These are phyloP conservation scores for Allium sativum DNA, from an alignment of 106 monocot species.

Conservation along the genomic window DNA sequence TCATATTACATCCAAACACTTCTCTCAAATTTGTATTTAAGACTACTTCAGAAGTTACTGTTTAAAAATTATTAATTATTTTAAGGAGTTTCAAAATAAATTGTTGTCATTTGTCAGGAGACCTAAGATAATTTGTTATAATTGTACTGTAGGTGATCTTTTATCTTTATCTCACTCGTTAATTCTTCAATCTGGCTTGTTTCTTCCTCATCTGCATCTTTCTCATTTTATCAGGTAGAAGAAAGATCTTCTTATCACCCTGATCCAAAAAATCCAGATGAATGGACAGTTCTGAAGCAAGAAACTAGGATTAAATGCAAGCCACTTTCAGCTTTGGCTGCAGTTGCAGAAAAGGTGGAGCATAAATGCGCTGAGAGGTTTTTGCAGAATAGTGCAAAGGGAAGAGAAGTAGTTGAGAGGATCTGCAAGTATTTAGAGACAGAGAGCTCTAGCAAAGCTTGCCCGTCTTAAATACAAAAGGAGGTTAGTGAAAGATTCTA, in stretches of 20 bases:
- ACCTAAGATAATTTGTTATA: too few species aligned
- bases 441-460: slow-evolving; percentile 9
- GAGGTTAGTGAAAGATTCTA: too few species aligned
- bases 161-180: too few species aligned
- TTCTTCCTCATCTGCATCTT: too few species aligned
- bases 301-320: slow-evolving; percentile 85
- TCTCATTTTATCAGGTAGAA: slow-evolving; percentile 38
- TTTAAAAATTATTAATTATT: too few species aligned
- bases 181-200: too few species aligned
- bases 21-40: too few species aligned
- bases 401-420: slow-evolving; percentile 81
- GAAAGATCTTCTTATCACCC: slow-evolving; percentile 72
- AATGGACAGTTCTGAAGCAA: slow-evolving; percentile 78
- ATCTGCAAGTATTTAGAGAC: slow-evolving; percentile 76
- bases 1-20: too few species aligned
- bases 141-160: too few species aligned
- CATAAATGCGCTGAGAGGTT: slow-evolving; percentile 84
- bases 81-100: too few species aligned
- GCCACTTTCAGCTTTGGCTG: slow-evolving; percentile 73
- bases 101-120: too few species aligned
- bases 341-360: slow-evolving; percentile 85
- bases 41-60: too few species aligned
- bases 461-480: neutral
- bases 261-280: slow-evolving; percentile 49
- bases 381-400: slow-evolving; percentile 82